A percentile compares a stretch with the other conserved stretches of the same genome.
These are phyloP conservation scores for Cinnamomum chago DNA, from an alignment of 164 flowering plant species.

Conservation along the genomic window DNA sequence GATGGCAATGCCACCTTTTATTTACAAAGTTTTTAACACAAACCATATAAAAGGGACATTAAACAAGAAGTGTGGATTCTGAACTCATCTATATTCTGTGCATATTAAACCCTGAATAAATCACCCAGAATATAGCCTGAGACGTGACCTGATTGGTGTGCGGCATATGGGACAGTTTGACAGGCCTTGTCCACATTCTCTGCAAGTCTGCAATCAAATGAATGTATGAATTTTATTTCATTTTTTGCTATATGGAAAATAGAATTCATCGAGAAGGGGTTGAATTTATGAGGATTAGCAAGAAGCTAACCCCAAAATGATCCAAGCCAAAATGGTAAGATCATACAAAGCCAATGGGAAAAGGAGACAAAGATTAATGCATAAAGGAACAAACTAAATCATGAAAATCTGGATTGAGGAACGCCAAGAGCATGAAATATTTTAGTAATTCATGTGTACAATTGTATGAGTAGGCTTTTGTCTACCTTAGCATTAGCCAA, in stretches of 20 bases:
- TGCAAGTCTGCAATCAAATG: constrained; percentile 36
- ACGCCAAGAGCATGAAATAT: too few relatives aligned
- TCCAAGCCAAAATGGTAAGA: not conserved
- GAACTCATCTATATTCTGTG: too few relatives aligned
- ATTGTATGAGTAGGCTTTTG: too few relatives aligned
- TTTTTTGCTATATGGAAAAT: not conserved
- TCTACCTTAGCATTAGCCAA: too few relatives aligned
- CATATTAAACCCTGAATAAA: not conserved
- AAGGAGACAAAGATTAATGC: not conserved
- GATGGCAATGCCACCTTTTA: too few relatives aligned
- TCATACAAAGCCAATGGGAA: not conserved
- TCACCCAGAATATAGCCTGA: constrained; percentile 36
- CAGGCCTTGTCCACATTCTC: constrained; percentile 42
- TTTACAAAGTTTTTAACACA: too few relatives aligned
- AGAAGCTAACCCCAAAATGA: not conserved
- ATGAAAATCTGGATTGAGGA: too few relatives aligned
- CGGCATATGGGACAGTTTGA: constrained; percentile 57
- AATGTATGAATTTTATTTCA: too few relatives aligned
- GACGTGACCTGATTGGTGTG: constrained; percentile 32
- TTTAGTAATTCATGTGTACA: too few relatives aligned
- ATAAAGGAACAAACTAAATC: too few relatives aligned
- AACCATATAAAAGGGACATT: too few relatives aligned
- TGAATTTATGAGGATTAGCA: not conserved
- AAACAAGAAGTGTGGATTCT: too few relatives aligned
- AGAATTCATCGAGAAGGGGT: not conserved